Base-by-base conservation (phyloP, 2,329 filamentous ascomycete species). In the Celoporthe dispersa region DNA sequence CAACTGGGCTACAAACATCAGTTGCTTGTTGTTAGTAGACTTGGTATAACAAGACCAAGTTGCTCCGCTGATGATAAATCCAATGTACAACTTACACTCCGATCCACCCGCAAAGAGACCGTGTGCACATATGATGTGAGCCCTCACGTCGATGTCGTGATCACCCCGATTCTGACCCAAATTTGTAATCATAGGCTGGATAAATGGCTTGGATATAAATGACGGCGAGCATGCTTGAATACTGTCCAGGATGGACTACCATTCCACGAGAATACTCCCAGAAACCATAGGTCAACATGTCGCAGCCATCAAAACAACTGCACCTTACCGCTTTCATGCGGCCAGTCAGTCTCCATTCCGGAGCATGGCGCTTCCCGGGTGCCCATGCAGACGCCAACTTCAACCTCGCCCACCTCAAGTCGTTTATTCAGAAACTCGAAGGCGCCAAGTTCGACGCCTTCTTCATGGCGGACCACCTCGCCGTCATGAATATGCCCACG, bases 291-390 rank as follows among this genome's bases (percentile, higher is more conserved):
- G n/a, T 35, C 31, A 64, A 48, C 44, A 72, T 69, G 68, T 33
- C 70, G 16, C 68, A 72, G 11, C 57, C 69, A 71, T 9, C 31
- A n/a, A 81, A 80, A 55, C 74, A 84, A 71, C 77, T 87, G 7
- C 85, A 88, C 72, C 81, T 89, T 4, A 88, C 86, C 2, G 86
- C 86, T 0, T 88, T 88, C 71, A 88, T 89, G 86, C 84, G 86
- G 25, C 86, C 86, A 0, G 85, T 88, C 1, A 85, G 81, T 61
- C 77, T 88, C 12, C 86, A 88, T 72, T 86, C 84, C 2, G 85
- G 87, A 41, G 85, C 85, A 72, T 88, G 86, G 86, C 80, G 86
- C 7, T 88, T 87, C 72, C 86, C 86, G 0, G 84, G 84, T 3
- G 78, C 86, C 0, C 86, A 85, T 68, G 80, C 86, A 0, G 86